Evolutionary conservation across 306 rosid species (phyloP).

Genomic region (Inga oerstediana): DNA sequence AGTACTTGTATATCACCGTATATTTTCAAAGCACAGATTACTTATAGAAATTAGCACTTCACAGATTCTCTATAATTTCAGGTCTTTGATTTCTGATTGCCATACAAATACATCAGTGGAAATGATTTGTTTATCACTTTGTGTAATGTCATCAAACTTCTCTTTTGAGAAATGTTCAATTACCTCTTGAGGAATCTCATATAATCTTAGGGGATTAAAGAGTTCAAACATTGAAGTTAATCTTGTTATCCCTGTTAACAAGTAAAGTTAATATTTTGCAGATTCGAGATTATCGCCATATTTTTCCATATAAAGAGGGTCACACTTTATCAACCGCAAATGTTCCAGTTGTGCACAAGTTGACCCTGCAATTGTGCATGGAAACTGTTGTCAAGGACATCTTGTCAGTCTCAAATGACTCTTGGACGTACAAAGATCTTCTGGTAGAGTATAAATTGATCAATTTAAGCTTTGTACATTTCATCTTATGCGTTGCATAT

Average conservation of each 20-base stretch:
- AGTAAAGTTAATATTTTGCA: constrained; percentile 25
- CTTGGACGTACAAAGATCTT: constrained; percentile 43
- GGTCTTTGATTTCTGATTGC: neutral
- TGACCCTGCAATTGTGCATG: constrained; percentile 36
- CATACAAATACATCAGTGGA: constrained; percentile 3
- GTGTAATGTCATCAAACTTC: neutral
- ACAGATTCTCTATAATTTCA: neutral
- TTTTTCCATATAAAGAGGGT: constrained; percentile 27
- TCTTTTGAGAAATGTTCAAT: neutral
- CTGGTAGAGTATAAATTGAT: constrained; percentile 36
- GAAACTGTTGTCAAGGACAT: constrained; percentile 50
- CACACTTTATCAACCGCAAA: constrained; percentile 1
- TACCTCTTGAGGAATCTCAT: neutral
- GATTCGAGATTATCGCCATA: constrained; percentile 50
- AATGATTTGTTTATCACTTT: neutral
- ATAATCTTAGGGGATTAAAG: neutral
- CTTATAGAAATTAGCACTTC: neutral
- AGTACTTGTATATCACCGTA: neutral
- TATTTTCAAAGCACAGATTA: neutral
- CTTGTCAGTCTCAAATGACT: constrained; percentile 31
- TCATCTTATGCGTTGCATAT: constrained; percentile 10
- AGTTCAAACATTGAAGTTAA: neutral
- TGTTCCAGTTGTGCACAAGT: constrained; percentile 37
- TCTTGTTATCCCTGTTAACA: constrained; percentile 2
- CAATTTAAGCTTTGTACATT: constrained; percentile 4